Percentiles rank a stretch among this genome's conserved stretches.
phyloP scores from a whole-genome alignment of 257 asterid genomes.

The Phtheirospermum japonicum region DNA sequence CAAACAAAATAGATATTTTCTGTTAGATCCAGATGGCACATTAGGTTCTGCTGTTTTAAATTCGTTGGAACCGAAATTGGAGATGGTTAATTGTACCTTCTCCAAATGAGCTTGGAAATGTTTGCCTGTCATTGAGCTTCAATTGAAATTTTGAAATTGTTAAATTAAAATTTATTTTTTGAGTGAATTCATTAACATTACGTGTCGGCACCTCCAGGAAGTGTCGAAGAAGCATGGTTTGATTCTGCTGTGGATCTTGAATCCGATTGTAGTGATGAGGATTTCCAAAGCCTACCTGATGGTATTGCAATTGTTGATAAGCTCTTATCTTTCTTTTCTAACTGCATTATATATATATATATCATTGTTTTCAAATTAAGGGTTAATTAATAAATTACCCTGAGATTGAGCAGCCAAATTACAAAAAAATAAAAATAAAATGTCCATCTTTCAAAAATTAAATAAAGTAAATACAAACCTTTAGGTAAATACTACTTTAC shows the following conservation, averaged over 20 bases:
- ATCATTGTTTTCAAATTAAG: background rate
- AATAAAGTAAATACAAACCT: no score
- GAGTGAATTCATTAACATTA: background rate
- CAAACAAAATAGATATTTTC: no score
- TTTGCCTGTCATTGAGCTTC: no score
- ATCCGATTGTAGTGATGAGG: conserved; percentile 89
- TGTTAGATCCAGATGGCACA: no score
- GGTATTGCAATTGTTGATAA: conserved; percentile 50
- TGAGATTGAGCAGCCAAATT: background rate
- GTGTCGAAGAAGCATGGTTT: conserved; percentile 83
- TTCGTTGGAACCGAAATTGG: no score
- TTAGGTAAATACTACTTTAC: background rate
- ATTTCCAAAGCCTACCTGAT: conserved; percentile 84
- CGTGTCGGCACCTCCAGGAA: conserved; percentile 41
- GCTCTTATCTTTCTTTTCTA: background rate
- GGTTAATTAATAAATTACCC: background rate
- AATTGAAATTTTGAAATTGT: no score
- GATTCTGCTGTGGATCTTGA: conserved; percentile 73
- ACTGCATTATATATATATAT: background rate
- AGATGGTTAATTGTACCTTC: no score
- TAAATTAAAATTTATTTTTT: no score
- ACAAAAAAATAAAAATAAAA: no score
- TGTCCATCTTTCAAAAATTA: no score
- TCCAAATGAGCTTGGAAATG: no score
- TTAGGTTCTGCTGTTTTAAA: no score